A percentile compares a stretch with the other conserved stretches of the same genome.
phyloP scores from a whole-genome alignment of 106 monocot genomes.

The Narthecium ossifragum region DNA sequence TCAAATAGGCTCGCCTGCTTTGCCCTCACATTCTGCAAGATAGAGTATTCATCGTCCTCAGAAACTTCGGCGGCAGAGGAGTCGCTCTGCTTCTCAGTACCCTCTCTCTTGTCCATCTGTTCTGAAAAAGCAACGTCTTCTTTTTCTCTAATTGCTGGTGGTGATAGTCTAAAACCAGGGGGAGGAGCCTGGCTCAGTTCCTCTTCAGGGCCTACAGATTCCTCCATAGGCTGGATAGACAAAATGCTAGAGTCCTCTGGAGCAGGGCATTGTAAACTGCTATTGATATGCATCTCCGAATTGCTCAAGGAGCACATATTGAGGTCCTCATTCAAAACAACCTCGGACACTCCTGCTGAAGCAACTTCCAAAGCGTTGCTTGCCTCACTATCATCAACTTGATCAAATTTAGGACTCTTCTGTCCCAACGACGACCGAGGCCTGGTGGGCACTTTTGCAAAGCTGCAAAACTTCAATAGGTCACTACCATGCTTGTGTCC shows the following conservation, averaged over 20 bases:
- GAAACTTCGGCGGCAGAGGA: slow-evolving; percentile 6
- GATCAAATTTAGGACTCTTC: slow-evolving; percentile 24
- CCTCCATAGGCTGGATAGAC: slow-evolving; percentile 4
- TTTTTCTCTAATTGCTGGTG: slow-evolving; percentile 1
- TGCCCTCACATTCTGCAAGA: slow-evolving; percentile 2
- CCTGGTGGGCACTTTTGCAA: slow-evolving; percentile 57
- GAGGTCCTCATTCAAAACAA: slow-evolving; percentile 4
- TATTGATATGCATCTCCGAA: not conserved
- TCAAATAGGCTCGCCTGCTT: slow-evolving; percentile 10
- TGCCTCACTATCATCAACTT: slow-evolving; percentile 1
- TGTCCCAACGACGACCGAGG: slow-evolving; percentile 32
- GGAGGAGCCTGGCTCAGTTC: slow-evolving; percentile 12
- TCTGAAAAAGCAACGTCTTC: slow-evolving; percentile 18
- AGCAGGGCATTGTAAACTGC: slow-evolving; percentile 4
- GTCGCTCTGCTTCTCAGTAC: slow-evolving; percentile 3
- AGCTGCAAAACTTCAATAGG: slow-evolving; percentile 35
- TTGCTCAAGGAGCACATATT: slow-evolving; percentile 1
- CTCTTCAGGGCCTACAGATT: slow-evolving; percentile 6
- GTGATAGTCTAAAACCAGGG: slow-evolving; percentile 7
- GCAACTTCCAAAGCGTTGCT: slow-evolving; percentile 3
- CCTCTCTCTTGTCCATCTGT: slow-evolving; percentile 11
- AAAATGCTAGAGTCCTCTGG: slow-evolving; percentile 4
- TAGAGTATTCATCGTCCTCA: slow-evolving; percentile 15
- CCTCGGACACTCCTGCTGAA: slow-evolving; percentile 6
- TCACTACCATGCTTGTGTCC: slow-evolving; percentile 10